Evolutionary conservation across 345 rosid genomes (phyloP).

Genomic region (Trapa incisa): DNA sequence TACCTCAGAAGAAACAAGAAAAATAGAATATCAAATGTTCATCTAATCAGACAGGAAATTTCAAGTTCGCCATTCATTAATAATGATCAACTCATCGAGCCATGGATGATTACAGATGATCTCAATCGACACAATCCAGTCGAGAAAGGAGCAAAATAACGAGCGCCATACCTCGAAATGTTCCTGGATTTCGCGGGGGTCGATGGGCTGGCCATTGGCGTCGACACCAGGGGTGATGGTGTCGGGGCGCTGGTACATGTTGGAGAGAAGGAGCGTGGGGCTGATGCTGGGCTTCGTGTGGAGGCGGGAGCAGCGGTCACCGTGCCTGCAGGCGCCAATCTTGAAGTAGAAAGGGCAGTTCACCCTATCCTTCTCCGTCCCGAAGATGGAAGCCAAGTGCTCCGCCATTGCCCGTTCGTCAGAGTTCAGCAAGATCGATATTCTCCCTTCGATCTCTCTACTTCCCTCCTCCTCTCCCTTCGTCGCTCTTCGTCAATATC

Average conservation of each 20-base stretch:
- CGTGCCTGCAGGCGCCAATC: conserved; percentile 71
- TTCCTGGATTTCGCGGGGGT: conserved; percentile 47
- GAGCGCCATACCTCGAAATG: conserved; percentile 38
- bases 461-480: neutral
- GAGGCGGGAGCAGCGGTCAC: conserved; percentile 69
- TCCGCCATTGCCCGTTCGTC: conserved; percentile 34
- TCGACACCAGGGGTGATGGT: conserved; percentile 59
- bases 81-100: no score
- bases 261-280: conserved; percentile 63
- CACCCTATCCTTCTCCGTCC: conserved; percentile 75
- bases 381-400: conserved; percentile 73
- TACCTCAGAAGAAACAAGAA: no score
- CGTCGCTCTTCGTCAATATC: neutral
- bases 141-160: neutral
- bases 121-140: neutral
- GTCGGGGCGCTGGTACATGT: conserved; percentile 76
- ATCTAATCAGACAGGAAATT: no score
- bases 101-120: neutral
- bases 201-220: conserved; percentile 33
- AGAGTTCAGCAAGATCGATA: neutral
- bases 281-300: conserved; percentile 66
- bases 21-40: no score
- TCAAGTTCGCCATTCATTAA: no score
- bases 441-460: neutral
- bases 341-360: conserved; percentile 82